Conservation (phyloP, 768 basidiomycete genomes). For the Lentinula edodes region DNA sequence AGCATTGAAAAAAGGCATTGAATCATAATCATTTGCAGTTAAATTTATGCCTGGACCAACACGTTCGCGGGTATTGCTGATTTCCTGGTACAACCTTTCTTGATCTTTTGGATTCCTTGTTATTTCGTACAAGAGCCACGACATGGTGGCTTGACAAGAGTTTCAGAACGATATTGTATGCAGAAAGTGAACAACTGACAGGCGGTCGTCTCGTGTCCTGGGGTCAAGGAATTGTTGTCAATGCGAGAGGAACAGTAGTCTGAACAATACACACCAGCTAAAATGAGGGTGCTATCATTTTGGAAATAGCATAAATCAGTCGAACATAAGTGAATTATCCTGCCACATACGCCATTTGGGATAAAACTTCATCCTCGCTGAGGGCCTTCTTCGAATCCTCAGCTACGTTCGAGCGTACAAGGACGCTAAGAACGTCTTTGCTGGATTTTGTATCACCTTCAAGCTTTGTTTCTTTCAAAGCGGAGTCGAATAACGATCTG, state of each 20-base stretch:
- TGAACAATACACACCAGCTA: conserved; percentile 21
- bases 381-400: conserved; percentile 21
- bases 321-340: conserved; percentile 12
- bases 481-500: neutral
- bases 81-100: conserved; percentile 54
- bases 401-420: conserved; percentile 24
- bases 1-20: conserved; percentile 22
- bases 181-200: neutral
- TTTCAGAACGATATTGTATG: neutral
- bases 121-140: conserved; percentile 59
- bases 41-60: conserved; percentile 9
- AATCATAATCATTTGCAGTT: conserved; percentile 23
- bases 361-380: conserved; percentile 24
- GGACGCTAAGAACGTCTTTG: conserved; percentile 28
- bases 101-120: conserved; percentile 55
- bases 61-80: conserved; percentile 20
- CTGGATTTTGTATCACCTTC: neutral
- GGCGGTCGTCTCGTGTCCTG: neutral
- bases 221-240: neutral
- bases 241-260: neutral
- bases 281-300: conserved; percentile 29
- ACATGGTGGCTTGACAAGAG: neutral
- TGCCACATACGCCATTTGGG: conserved; percentile 16
- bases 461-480: neutral
- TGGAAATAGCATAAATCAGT: neutral